Percentiles rank a stretch among this genome's conserved stretches.
Conservation (phyloP, 2,329 filamentous ascomycete genomes). For the Cryphonectria carpinicola region DNA sequence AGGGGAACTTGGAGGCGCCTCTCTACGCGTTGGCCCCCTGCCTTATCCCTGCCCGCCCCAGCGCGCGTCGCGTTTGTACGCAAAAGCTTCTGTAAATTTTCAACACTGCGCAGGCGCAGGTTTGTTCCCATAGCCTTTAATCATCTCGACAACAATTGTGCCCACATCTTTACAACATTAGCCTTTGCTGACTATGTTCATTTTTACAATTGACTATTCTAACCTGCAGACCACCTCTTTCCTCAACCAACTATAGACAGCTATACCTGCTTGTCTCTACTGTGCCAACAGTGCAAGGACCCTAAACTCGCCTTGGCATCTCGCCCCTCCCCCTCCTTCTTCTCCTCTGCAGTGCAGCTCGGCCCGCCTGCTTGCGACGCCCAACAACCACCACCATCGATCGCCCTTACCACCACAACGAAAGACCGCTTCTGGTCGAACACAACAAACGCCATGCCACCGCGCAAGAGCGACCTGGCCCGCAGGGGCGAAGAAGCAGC, state of each 20-base stretch:
- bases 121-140: not conserved
- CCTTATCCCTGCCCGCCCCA: not conserved
- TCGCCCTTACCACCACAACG: not conserved
- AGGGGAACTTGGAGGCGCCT: not conserved
- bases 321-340: not conserved
- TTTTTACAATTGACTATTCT: not conserved
- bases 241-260: not conserved
- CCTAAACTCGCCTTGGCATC: not conserved
- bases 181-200: not conserved
- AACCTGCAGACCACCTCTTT: not conserved
- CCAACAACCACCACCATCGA: not conserved
- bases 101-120: not conserved
- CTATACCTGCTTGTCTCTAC: not conserved
- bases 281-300: not conserved
- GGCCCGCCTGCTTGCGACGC: not conserved
- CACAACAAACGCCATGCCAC: slow-evolving; percentile 51
- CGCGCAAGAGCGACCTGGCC: slow-evolving; percentile 56
- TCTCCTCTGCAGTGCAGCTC: not conserved
- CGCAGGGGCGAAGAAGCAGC: slow-evolving; percentile 51
- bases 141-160: not conserved
- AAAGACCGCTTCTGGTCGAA: not conserved
- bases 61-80: not conserved
- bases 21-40: not conserved
- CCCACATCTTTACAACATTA: not conserved
- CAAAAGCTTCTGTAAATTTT: slow-evolving; percentile 3